These are phyloP conservation scores for Russula ochroleuca DNA, from an alignment of 768 basidiomycete species.

Conservation along the genomic window DNA sequence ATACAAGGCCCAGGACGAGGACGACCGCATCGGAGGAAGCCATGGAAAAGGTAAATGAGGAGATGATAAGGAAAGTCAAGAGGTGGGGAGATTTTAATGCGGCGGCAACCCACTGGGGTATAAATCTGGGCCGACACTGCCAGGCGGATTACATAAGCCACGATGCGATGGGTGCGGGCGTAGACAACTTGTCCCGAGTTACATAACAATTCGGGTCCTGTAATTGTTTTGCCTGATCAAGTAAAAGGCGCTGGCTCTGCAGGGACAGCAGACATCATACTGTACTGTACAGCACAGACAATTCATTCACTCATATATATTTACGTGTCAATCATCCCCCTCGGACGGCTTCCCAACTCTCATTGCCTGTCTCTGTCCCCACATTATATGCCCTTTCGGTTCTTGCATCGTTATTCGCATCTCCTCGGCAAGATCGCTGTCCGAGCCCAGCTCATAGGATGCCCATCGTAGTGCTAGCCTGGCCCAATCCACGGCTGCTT, in stretches of 20 bases:
- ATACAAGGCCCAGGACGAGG: conserved; percentile 65
- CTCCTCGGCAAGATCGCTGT: conserved; percentile 46
- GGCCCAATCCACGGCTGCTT: conserved; percentile 50
- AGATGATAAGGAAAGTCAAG: background rate
- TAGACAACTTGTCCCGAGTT: background rate
- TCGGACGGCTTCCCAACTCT: conserved; percentile 25
- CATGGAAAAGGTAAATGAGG: conserved; percentile 37
- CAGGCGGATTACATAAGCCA: background rate
- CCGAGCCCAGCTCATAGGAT: conserved; percentile 50
- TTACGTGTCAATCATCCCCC: background rate
- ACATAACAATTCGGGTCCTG: conserved; percentile 8
- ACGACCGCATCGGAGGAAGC: conserved; percentile 69
- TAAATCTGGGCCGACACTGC: conserved; percentile 5
- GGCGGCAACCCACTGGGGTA: background rate
- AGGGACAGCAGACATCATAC: too few relatives aligned
- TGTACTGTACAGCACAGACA: background rate
- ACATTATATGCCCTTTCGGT: conserved; percentile 46
- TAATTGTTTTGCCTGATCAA: background rate
- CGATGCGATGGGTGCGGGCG: background rate
- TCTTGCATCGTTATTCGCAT: conserved; percentile 36
- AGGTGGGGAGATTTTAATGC: conserved; percentile 4
- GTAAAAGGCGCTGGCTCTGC: too few relatives aligned
- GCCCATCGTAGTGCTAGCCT: conserved; percentile 50
- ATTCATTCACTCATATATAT: background rate
- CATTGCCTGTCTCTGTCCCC: conserved; percentile 39